These are phyloP conservation scores for Saitozyma sp. DNA, from an alignment of 768 basidiomycete species.

Conservation along the genomic window DNA sequence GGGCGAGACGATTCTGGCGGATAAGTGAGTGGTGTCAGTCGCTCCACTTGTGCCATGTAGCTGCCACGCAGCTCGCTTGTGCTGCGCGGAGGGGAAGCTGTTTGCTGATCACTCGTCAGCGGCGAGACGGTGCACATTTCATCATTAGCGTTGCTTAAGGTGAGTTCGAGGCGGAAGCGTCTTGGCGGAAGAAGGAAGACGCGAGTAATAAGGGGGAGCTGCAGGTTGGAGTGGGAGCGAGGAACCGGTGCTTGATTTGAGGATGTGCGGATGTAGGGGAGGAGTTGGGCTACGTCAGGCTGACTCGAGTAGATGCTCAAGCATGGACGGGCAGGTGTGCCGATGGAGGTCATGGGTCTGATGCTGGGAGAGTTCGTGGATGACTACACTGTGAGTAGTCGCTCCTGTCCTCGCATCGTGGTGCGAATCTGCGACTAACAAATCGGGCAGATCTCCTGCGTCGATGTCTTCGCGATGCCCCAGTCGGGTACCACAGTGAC, in stretches of 20 bases:
- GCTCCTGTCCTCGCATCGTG: neutral
- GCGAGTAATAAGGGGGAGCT: neutral
- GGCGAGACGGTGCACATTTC: conserved; percentile 81
- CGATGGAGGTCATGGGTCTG: conserved; percentile 94
- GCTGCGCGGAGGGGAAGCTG: too few relatives aligned
- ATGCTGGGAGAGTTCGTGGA: conserved; percentile 99
- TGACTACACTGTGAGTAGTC: conserved; percentile 66
- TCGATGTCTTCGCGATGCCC: conserved; percentile 99
- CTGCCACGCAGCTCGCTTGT: too few relatives aligned
- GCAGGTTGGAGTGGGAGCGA: too few relatives aligned
- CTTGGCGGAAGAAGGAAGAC: neutral
- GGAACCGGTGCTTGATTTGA: too few relatives aligned
- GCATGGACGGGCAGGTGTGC: conserved; percentile 96
- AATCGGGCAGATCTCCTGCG: conserved; percentile 57
- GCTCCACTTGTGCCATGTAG: too few relatives aligned
- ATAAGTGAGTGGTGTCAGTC: conserved; percentile 24
- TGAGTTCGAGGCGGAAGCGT: conserved; percentile 45
- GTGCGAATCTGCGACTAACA: neutral
- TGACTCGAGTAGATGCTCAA: conserved; percentile 79
- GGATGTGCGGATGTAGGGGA: neutral
- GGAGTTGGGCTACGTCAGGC: neutral
- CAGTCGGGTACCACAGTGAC: conserved; percentile 96
- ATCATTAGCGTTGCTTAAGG: conserved; percentile 94
- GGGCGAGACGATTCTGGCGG: conserved; percentile 41
- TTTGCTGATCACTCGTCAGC: conserved; percentile 28